Evolutionary conservation across 2,329 filamentous ascomycete species (phyloP), one percentile per base, ranked within the genome.

Genomic region (Colletotrichum orbiculare): DNA sequence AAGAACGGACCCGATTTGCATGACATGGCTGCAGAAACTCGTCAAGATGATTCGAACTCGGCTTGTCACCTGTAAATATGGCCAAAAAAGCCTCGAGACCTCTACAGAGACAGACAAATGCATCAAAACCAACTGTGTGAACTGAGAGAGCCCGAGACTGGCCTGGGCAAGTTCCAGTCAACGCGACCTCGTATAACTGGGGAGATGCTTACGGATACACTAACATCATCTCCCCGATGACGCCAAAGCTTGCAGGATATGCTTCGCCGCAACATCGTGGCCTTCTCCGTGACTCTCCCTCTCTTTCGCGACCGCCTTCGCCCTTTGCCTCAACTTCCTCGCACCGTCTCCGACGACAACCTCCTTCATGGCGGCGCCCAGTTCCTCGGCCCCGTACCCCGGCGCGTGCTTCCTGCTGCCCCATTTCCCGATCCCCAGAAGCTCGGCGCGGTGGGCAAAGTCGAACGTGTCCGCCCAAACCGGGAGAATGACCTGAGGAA

Each of bases 381-480:
- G 42, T 33, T 15, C 53, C n/a, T 47, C 5, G 8, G 42, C 53
- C 5, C 7, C 33, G 33, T 38, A 46, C n/a, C 34, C 12, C 3
- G 54, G 54, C 2, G 54, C 43, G 6, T n/a, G n/a, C 17, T 8
- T 47, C 13, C 11, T 6, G 2, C 54, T 56, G 2, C 35, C 54
- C 54, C 34, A 41, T 41, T 33, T 56, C 3, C 81, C 81, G 25
- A 84, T 74, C 1, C 79, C 79, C 0, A 83, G 73, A 65, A 75
- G 71, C 70, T 83, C 81, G 8, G 76, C 79, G 0, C 81, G 74
- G 52, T 75, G 73, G 5, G 79, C 81, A 60, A 78, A 83, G 53
- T 84, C 82, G 65, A 82, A 83, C 34, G 76, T 79, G 66, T 83
- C 81, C 2, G 77, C 72, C 82, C 82, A 84, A 4, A 74, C 67